phyloP scores from a whole-genome alignment of 192 early-diverging fungal species.

The Podila epigama region DNA sequence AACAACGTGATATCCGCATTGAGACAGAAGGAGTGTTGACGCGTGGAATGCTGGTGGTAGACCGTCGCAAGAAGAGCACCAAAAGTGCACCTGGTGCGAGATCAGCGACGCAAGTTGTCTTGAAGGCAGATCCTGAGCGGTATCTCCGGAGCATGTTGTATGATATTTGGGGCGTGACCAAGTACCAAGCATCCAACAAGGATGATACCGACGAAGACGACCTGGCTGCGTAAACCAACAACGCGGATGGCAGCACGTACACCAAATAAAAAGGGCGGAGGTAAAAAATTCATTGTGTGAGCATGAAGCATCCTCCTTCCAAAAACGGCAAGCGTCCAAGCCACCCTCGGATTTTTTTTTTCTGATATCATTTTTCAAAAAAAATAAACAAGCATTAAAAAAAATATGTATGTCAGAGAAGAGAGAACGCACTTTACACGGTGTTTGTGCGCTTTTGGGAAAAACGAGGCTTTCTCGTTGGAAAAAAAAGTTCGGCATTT shows the following conservation, averaged over 20 bases:
- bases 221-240: background rate
- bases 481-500: constrained; percentile 5
- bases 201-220: background rate
- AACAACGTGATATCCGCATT: constrained; percentile 54
- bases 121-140: constrained; percentile 33
- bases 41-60: constrained; percentile 52
- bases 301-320: constrained; percentile 1
- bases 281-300: no score
- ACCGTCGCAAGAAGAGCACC: constrained; percentile 26
- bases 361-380: background rate
- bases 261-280: background rate
- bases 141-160: constrained; percentile 30
- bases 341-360: background rate
- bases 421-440: no score
- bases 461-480: background rate
- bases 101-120: constrained; percentile 19
- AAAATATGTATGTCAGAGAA: background rate
- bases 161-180: constrained; percentile 37
- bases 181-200: background rate
- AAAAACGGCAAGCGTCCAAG: background rate
- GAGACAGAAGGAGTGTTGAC: constrained; percentile 54
- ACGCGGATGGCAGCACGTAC: no score
- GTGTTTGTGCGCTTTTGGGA: background rate
- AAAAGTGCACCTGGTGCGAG: constrained; percentile 12
- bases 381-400: background rate